Evolutionary conservation across 805 yeast genomes (phyloP), one percentile per base, ranked within the genome.

Genomic region (Alloascoidea africana): DNA sequence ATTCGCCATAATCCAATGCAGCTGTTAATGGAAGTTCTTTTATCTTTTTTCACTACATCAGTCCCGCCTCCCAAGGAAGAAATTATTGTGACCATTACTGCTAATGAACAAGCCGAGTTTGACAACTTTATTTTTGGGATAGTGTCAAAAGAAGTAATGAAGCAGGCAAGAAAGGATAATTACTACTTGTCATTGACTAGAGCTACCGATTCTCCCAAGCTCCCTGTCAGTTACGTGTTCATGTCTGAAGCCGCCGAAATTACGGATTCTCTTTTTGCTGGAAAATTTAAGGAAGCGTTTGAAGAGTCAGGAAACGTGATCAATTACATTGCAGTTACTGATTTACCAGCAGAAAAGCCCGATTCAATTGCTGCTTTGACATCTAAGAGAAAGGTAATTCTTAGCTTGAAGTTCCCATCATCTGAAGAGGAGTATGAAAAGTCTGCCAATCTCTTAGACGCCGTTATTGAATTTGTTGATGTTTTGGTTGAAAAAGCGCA

Each of bases 231-330:
- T 44, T 82, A 68, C 52, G 94, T 84, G 17, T 84, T 73, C 60
- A 87, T 91, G 97, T 66, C 81, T 48, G 99, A 91, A 65, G 73
- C 73, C 40, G 67, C 76, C 43, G 97, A 89, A 55, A 66, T 83
- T 61, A 85, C 78, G 46, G 84, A 74, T 3, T 61, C 71, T 41
- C 60, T 82, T 38, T 65, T 68, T 46, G 46, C 50, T 45, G 62
- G 53, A n/a, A 65, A 66, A 35, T 53, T 77, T 38, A 58, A 61
- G 18, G 62, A 63, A 19, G 59, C 72, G 18, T 52, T 74, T 41
- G 44, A 49, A 11, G 62, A 60, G 34, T 51, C 69, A 18, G 62
- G 60, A 17, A 50, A 62, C 4, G 59, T 72, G 42, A 59, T 91
- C 50, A 73, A 75, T 51, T 80, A 55, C 51, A 53, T 91, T 43